Conservation (phyloP, 2,329 filamentous ascomycete genomes). For the Cladorrhinum sp. region DNA sequence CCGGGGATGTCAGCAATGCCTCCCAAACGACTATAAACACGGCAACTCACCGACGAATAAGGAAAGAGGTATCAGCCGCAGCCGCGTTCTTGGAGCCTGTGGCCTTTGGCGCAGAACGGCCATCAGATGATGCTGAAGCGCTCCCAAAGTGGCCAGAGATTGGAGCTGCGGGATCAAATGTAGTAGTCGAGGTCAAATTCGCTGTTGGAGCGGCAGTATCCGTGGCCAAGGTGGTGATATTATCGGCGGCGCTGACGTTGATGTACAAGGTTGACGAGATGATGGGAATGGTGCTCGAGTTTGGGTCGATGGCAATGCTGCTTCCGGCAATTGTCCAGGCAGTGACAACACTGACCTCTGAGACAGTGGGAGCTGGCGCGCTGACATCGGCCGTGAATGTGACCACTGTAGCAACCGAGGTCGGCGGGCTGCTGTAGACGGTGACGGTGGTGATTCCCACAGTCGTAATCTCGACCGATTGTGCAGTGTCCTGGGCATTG, state of each 20-base stretch:
- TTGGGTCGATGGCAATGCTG: no score
- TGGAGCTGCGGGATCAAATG: background rate
- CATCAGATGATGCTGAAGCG: background rate
- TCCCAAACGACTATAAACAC: background rate
- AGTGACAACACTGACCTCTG: background rate
- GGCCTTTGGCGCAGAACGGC: background rate
- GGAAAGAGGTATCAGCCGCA: slow-evolving; percentile 7
- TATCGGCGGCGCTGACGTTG: slow-evolving; percentile 2
- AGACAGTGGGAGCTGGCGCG: background rate
- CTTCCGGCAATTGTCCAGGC: background rate
- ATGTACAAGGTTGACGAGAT: background rate
- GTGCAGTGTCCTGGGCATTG: background rate
- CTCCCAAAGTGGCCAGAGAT: background rate
- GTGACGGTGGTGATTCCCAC: slow-evolving; percentile 13
- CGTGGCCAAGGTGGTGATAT: slow-evolving; percentile 1
- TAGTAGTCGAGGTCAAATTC: slow-evolving; percentile 6
- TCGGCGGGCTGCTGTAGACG: slow-evolving; percentile 4
- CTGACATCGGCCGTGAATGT: slow-evolving; percentile 8
- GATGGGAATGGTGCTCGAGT: background rate
- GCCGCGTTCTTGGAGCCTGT: slow-evolving; percentile 12
- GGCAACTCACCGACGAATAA: slow-evolving; percentile 6
- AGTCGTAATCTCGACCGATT: background rate
- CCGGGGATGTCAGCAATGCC: background rate
- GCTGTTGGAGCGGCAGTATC: background rate
- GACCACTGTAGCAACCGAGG: background rate